phyloP scores from a whole-genome alignment of 176 grass and related monocot species.

The Cocos nucifera region DNA sequence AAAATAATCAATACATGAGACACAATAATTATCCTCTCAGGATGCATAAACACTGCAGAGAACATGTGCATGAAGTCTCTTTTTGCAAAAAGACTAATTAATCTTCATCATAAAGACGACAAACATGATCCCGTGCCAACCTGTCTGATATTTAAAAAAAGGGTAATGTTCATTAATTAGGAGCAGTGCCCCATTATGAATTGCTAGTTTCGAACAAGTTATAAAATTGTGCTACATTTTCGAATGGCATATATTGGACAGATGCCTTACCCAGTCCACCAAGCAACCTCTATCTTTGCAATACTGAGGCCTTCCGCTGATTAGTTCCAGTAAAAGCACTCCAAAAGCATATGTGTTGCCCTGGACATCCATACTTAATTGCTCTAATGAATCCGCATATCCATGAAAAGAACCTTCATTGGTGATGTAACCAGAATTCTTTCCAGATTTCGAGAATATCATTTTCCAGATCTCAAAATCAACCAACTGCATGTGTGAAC shows the following conservation, averaged over 20 bases:
- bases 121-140: too few relatives aligned
- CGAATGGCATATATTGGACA: background rate
- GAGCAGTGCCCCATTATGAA: background rate
- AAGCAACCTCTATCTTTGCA: conserved; percentile 49
- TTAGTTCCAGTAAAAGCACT: conserved; percentile 68
- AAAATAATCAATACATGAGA: too few relatives aligned
- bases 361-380: conserved; percentile 61
- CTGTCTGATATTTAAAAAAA: too few relatives aligned
- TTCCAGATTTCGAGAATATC: conserved; percentile 44
- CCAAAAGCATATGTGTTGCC: conserved; percentile 76
- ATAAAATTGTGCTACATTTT: background rate
- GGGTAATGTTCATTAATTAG: too few relatives aligned
- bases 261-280: conserved; percentile 57
- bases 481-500: conserved; percentile 46
- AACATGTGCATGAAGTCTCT: too few relatives aligned
- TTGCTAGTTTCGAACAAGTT: background rate
- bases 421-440: conserved; percentile 25
- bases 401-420: conserved; percentile 35
- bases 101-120: too few relatives aligned
- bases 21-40: too few relatives aligned
- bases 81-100: too few relatives aligned
- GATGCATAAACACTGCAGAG: too few relatives aligned
- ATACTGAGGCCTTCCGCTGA: conserved; percentile 56
- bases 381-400: conserved; percentile 35
- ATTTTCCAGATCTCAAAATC: conserved; percentile 87